Evolutionary conservation across 805 yeast genomes (phyloP).

Genomic region (Kodamaea kakaduensis): DNA sequence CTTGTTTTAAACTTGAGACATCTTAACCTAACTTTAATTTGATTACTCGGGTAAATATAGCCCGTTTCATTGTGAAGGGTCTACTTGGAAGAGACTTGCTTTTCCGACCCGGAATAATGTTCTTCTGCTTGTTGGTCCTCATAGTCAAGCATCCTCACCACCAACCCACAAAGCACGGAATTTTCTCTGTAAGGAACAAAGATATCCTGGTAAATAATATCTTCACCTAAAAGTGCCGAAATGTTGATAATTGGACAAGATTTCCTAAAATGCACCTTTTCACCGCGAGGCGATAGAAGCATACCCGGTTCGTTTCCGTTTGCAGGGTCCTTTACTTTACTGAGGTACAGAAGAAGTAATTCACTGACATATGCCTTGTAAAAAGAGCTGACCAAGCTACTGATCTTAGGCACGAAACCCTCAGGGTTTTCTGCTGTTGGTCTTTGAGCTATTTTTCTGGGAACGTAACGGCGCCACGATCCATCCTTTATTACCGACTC

Average conservation of each 20-base stretch:
- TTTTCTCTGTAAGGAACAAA: slow-evolving; percentile 3
- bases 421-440: slow-evolving; percentile 7
- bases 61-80: no score
- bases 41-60: no score
- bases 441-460: slow-evolving; percentile 22
- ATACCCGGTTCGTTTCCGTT: slow-evolving; percentile 5
- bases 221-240: slow-evolving; percentile 3
- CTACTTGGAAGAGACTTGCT: no score
- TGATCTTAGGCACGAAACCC: slow-evolving; percentile 11
- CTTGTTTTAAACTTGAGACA: no score
- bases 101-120: no score
- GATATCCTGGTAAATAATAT: not conserved
- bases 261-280: slow-evolving; percentile 10
- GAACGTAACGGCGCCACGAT: slow-evolving; percentile 21
- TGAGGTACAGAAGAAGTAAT: slow-evolving; percentile 1
- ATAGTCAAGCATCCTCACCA: slow-evolving; percentile 3
- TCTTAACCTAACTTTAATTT: no score
- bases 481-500: slow-evolving; percentile 14
- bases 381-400: slow-evolving; percentile 8
- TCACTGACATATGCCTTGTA: slow-evolving; percentile 15
- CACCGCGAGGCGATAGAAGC: slow-evolving; percentile 12
- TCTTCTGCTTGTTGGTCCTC: no score
- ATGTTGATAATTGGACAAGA: slow-evolving; percentile 16
- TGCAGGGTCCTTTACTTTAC: no score
- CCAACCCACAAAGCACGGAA: slow-evolving; percentile 3